Conservation (phyloP, 345 rosid species). For the Heritiera fomes region DNA sequence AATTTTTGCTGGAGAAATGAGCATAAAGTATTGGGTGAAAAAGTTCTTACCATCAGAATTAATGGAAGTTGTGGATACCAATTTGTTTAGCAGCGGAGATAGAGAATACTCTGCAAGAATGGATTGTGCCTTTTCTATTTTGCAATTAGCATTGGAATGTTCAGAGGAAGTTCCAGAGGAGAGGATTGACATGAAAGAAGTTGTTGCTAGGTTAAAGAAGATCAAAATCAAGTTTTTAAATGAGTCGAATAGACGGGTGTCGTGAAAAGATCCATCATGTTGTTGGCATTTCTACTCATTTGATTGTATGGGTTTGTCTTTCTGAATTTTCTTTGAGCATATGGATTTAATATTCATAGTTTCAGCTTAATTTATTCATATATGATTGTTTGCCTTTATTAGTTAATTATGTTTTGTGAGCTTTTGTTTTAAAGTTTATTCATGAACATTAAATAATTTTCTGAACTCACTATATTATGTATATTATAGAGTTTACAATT, state of each 20-base stretch:
- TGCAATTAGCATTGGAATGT: slow-evolving; percentile 22
- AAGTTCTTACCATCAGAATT: neutral
- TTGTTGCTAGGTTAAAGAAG: slow-evolving; percentile 10
- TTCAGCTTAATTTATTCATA: too few species aligned
- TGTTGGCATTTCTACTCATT: neutral
- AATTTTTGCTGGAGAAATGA: slow-evolving; percentile 7
- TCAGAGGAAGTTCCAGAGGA: slow-evolving; percentile 12
- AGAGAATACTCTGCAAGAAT: neutral
- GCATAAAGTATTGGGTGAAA: slow-evolving; percentile 12
- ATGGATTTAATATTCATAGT: too few species aligned
- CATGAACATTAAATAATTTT: too few species aligned
- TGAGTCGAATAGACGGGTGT: neutral
- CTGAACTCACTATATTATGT: too few species aligned
- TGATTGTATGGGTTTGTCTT: neutral
- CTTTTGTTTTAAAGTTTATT: too few species aligned
- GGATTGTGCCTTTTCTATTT: neutral
- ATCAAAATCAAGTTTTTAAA: neutral
- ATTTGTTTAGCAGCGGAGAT: neutral
- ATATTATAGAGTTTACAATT: too few species aligned
- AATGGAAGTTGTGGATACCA: slow-evolving; percentile 1
- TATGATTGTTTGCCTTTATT: too few species aligned
- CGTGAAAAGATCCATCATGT: neutral
- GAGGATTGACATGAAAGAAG: slow-evolving; percentile 14
- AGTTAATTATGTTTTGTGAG: too few species aligned
- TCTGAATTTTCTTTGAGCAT: neutral